A percentile compares a stretch with the other conserved stretches of the same genome.
phyloP scores from a whole-genome alignment of 2,329 filamentous ascomycete genomes.

The Setomelanomma holmii region DNA sequence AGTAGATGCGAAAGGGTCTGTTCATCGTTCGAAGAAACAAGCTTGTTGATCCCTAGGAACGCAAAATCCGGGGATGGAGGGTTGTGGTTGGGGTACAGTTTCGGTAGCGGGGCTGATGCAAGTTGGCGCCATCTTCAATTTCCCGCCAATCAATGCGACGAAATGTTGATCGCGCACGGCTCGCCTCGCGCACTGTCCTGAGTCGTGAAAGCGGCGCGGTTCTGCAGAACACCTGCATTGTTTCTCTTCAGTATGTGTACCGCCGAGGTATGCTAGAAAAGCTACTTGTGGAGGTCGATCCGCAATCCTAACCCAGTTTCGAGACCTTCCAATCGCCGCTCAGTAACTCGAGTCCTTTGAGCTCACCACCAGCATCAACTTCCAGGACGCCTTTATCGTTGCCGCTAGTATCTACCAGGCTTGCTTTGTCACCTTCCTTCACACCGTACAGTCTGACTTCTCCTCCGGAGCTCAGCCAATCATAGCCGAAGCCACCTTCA shows the following conservation, averaged over 20 bases:
- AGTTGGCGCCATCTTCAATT: constrained; percentile 18
- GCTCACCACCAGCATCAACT: constrained; percentile 34
- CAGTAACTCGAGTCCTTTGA: constrained; percentile 37
- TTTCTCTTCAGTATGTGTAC: neutral
- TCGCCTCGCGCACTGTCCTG: neutral
- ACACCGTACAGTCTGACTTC: constrained; percentile 49
- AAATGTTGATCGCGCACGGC: neutral
- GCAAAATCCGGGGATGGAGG: constrained; percentile 22
- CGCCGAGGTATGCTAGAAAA: neutral
- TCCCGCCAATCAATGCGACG: constrained; percentile 30
- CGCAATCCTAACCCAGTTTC: constrained; percentile 28
- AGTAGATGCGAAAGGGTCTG: constrained; percentile 1
- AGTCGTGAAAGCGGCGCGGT: neutral
- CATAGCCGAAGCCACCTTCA: constrained; percentile 48
- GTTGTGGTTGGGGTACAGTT: constrained; percentile 26
- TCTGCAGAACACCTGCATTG: neutral
- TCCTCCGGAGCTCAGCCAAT: constrained; percentile 49
- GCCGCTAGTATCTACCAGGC: constrained; percentile 45
- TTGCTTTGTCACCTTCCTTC: constrained; percentile 42
- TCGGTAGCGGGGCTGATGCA: constrained; percentile 21
- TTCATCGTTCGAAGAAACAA: constrained; percentile 9
- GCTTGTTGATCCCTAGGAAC: constrained; percentile 16
- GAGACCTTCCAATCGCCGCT: constrained; percentile 47
- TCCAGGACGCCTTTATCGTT: constrained; percentile 38
- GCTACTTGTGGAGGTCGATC: neutral